phyloP scores from a whole-genome alignment of 164 flowering plant species.

The Taxillus chinensis region DNA sequence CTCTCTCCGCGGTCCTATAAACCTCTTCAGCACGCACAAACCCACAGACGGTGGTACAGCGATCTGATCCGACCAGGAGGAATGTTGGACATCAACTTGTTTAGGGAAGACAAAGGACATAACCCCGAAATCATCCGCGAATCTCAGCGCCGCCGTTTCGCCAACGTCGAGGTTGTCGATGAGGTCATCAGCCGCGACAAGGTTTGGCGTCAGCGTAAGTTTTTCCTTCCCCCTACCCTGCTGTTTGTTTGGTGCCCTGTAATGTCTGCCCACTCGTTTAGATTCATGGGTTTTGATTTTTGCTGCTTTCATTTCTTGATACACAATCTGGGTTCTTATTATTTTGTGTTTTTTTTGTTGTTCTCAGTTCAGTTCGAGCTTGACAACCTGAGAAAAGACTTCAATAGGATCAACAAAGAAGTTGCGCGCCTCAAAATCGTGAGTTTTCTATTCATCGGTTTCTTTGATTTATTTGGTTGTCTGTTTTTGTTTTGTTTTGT shows the following conservation, averaged over 20 bases:
- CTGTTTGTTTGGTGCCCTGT: background rate
- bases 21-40: background rate
- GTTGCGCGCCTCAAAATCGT: constrained; percentile 67
- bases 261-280: background rate
- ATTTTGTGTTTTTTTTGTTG: background rate
- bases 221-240: background rate
- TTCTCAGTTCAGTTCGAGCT: constrained; percentile 67
- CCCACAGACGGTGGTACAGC: no score
- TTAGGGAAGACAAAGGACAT: constrained; percentile 77
- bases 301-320: background rate
- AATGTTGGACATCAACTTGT: constrained; percentile 87
- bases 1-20: background rate
- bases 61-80: background rate
- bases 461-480: background rate
- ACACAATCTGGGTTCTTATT: background rate
- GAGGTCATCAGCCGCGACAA: constrained; percentile 74
- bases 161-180: constrained; percentile 58
- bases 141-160: constrained; percentile 80
- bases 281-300: background rate
- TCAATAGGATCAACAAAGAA: constrained; percentile 66
- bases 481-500: background rate
- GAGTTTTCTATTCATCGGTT: constrained; percentile 10
- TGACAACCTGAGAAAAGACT: constrained; percentile 56
- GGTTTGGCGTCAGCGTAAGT: constrained; percentile 69
- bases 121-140: constrained; percentile 77